phyloP scores from a whole-genome alignment of 108 stramenopile species.

The Cyclotella baltica region DNA sequence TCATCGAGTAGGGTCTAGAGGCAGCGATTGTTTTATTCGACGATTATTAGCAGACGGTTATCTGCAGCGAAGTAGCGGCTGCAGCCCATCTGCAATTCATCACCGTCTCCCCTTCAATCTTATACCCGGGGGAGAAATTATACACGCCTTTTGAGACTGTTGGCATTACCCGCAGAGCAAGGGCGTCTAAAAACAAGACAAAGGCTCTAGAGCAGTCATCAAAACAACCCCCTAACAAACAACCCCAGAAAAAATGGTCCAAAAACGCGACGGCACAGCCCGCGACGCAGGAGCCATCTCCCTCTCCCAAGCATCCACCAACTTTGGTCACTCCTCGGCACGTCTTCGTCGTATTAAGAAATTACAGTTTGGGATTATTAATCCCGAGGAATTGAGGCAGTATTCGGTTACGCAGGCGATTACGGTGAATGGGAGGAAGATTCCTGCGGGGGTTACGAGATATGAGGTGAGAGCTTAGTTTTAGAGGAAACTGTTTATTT shows the following conservation, averaged over 20 bases:
- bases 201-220: background rate
- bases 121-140: too few relatives aligned
- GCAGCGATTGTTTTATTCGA: background rate
- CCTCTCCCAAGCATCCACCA: constrained; percentile 83
- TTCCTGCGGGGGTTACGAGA: constrained; percentile 92
- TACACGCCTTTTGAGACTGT: background rate
- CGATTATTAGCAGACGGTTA: background rate
- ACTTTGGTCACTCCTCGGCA: constrained; percentile 94
- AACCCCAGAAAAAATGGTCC: constrained; percentile 29
- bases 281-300: constrained; percentile 80
- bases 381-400: constrained; percentile 95
- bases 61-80: too few relatives aligned
- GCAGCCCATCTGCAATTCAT: too few relatives aligned
- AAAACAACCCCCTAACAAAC: background rate
- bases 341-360: constrained; percentile 91
- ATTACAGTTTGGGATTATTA: constrained; percentile 96
- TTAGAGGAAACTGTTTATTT: background rate
- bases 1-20: background rate
- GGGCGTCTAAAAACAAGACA: background rate
- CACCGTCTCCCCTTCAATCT: too few relatives aligned
- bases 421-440: constrained; percentile 90
- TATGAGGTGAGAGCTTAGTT: constrained; percentile 59
- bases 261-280: constrained; percentile 52
- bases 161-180: too few relatives aligned
- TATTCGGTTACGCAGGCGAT: constrained; percentile 95